Evolutionary conservation across 2,329 filamentous ascomycete genomes (phyloP).

Genomic region (Diaporthe longicolla): DNA sequence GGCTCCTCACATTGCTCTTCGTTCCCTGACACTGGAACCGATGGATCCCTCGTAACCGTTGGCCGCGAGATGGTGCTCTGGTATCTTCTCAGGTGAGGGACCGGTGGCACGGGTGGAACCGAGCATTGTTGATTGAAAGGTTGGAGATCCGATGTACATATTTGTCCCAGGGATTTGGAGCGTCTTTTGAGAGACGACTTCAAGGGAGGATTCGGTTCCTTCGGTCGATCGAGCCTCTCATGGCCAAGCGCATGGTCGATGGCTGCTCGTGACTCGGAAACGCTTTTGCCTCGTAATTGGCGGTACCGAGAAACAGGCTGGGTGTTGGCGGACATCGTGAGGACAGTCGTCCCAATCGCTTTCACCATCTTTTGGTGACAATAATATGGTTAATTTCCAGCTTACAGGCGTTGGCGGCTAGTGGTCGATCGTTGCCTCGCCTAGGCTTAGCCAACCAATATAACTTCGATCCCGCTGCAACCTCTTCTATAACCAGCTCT

Average conservation of each 20-base stretch:
- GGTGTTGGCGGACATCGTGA: slow-evolving; percentile 42
- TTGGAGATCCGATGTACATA: slow-evolving; percentile 3
- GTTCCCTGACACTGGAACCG: neutral
- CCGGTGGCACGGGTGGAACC: slow-evolving; percentile 36
- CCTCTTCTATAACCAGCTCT: slow-evolving; percentile 28
- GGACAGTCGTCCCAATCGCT: neutral
- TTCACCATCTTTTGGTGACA: slow-evolving; percentile 5
- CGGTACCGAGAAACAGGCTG: slow-evolving; percentile 53
- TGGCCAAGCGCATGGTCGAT: slow-evolving; percentile 43
- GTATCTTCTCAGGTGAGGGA: slow-evolving; percentile 36
- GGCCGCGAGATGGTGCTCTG: slow-evolving; percentile 33
- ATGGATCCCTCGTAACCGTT: slow-evolving; percentile 5
- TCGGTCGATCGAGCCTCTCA: slow-evolving; percentile 26
- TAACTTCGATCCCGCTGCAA: slow-evolving; percentile 24
- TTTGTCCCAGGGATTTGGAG: slow-evolving; percentile 40
- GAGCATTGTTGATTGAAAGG: slow-evolving; percentile 17
- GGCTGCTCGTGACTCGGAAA: slow-evolving; percentile 47
- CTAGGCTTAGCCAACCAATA: slow-evolving; percentile 23
- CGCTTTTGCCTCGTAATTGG: slow-evolving; percentile 51
- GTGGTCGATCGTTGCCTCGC: slow-evolving; percentile 35
- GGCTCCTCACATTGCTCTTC: slow-evolving; percentile 5
- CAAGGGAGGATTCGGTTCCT: slow-evolving; percentile 14
- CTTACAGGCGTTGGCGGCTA: slow-evolving; percentile 20
- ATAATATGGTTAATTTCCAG: slow-evolving; percentile 22
- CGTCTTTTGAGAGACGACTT: slow-evolving; percentile 39